Evolutionary conservation across 2,329 filamentous ascomycete species (phyloP), one percentile per base, ranked within the genome.

Genomic region (Lachnellula suecica): DNA sequence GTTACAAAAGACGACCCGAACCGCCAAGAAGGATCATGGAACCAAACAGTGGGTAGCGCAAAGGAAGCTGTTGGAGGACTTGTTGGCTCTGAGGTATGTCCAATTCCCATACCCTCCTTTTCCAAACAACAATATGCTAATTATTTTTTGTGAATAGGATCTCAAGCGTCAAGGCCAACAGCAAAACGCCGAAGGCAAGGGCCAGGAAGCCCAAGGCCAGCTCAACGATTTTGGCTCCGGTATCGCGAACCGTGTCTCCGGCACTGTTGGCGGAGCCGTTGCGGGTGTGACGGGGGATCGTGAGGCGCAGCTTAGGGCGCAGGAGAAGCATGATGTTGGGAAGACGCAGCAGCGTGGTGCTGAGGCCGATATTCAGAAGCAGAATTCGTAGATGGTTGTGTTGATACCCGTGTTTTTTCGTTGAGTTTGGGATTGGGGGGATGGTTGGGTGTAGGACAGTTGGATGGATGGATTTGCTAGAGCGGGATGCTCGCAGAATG

Each of bases 281-380:
- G 83, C 91, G n/a, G 81, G 82, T 23, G 49, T 95, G 13, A 88
- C 84, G 2, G 91, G 91, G 17, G 85, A 95, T 68, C 74, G 76
- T 44, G 70, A 75, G 24, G 82, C 83, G 54, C 78, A 92, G 76
- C 70, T 75, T 44, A 81, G 83, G 68, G 88, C 84, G 66, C 76
- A 88, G 69, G 69, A 78, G 61, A 75, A 74, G 71, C 91, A 94
- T 66, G 91, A 94, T 63, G 73, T 82, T 59, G 92, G 91, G 59
- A 96, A 94, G 84, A 89, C 88, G 19, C 79, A 83, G 66, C 88
- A 96, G 79, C 82, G 91, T 19, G 88, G 91, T 45, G 91, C 87
- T 1, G 91, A 96, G 79, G 74, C 79, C 34, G 91, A 96, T 66
- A 79, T 96, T 51, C 74, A 87, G 71, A 92, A 90, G 81, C 62